Evolutionary conservation across 768 basidiomycete genomes (phyloP).

Genomic region (Pleurotus tuoliensis): DNA sequence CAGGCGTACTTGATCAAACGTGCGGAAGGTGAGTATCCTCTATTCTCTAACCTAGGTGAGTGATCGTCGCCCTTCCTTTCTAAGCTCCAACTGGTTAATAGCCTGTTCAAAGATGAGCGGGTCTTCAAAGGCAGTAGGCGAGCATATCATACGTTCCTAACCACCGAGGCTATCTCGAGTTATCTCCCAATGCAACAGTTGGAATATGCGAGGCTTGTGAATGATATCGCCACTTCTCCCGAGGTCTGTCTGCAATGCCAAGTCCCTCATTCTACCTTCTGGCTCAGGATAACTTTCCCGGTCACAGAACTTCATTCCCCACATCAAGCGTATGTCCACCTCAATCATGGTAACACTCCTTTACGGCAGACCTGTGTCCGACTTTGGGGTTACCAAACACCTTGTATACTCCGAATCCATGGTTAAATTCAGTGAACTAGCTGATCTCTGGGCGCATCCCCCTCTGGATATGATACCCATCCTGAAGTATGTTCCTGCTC

Average conservation of each 20-base stretch:
- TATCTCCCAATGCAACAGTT: slow-evolving; percentile 15
- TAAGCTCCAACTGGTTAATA: background rate
- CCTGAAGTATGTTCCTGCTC: slow-evolving; percentile 27
- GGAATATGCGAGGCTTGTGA: slow-evolving; percentile 17
- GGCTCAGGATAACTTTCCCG: background rate
- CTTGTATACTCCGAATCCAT: slow-evolving; percentile 22
- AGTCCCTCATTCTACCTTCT: background rate
- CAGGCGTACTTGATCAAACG: slow-evolving; percentile 14
- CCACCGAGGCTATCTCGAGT: slow-evolving; percentile 13
- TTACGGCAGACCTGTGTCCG: slow-evolving; percentile 25
- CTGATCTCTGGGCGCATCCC: slow-evolving; percentile 18
- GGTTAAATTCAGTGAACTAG: slow-evolving; percentile 10
- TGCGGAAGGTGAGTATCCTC: slow-evolving; percentile 11
- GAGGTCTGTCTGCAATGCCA: slow-evolving; percentile 12
- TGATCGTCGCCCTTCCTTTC: background rate
- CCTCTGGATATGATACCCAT: slow-evolving; percentile 32
- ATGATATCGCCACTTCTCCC: slow-evolving; percentile 9
- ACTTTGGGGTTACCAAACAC: slow-evolving; percentile 23
- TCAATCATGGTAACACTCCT: slow-evolving; percentile 22
- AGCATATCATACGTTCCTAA: slow-evolving; percentile 13
- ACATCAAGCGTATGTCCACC: no score
- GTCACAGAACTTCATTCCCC: background rate
- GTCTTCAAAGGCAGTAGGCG: slow-evolving; percentile 19
- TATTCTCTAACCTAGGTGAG: slow-evolving; percentile 3
- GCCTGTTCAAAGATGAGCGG: slow-evolving; percentile 7